These are phyloP conservation scores for Manihot esculenta DNA, from an alignment of 441 rosid genomes.

Conservation along the genomic window DNA sequence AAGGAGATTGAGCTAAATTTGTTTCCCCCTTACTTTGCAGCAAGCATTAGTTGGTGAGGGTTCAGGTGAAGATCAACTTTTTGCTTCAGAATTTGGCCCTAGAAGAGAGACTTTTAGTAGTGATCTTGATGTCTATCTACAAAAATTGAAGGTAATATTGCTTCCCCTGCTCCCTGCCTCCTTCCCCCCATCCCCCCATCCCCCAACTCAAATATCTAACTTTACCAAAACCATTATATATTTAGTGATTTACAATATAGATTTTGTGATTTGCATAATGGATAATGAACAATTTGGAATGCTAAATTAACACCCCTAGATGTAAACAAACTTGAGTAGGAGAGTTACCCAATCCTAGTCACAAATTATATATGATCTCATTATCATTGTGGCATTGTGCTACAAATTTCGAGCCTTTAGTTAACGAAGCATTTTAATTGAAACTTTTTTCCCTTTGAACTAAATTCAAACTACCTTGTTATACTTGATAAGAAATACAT, in stretches of 20 bases:
- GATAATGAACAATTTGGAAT: not conserved
- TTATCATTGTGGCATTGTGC: not conserved
- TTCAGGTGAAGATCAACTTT: constrained; percentile 73
- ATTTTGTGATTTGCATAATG: not conserved
- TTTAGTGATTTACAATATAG: not conserved
- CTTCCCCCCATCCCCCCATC: not conserved
- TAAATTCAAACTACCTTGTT: not conserved
- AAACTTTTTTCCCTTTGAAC: not conserved
- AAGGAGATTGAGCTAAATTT: constrained; percentile 17
- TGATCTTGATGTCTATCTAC: constrained; percentile 68
- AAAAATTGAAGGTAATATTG: constrained; percentile 66
- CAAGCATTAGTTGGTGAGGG: constrained; percentile 88
- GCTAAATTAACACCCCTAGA: not conserved
- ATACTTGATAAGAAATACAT: too few species aligned
- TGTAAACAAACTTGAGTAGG: not conserved
- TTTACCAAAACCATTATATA: not conserved
- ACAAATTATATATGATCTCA: not conserved
- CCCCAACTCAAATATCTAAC: too few species aligned
- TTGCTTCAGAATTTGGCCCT: constrained; percentile 50
- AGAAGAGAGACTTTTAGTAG: constrained; percentile 52
- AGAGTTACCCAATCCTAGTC: not conserved
- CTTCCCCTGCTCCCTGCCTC: not conserved
- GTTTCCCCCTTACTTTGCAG: constrained; percentile 36
- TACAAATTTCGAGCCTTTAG: not conserved
- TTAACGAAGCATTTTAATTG: not conserved